Evolutionary conservation across 176 grass and related monocot species (phyloP).

Genomic region (barley (Hordeum vulgare)): MorexV3_pseudomolecules_assembly NC_058523.1:465159011-465159510

Average conservation of each 20-base stretch:
- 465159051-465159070: conserved; percentile 48
- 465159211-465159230: conserved; percentile 48
- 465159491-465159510: conserved; percentile 20
- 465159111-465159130: conserved; percentile 39
- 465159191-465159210: conserved; percentile 16
- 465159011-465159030: conserved; percentile 34
- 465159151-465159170: conserved; percentile 45
- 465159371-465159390: conserved; percentile 27
- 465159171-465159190: conserved; percentile 40
- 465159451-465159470: conserved; percentile 28
- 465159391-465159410: conserved; percentile 24
- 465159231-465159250: conserved; percentile 65
- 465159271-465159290: conserved; percentile 26
- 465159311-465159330: conserved; percentile 54
- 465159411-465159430: conserved; percentile 39
- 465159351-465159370: conserved; percentile 61
- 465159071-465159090: conserved; percentile 47
- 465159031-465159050: conserved; percentile 77
- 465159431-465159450: conserved; percentile 39
- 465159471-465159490: conserved; percentile 22
- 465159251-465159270: conserved; percentile 33
- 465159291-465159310: conserved; percentile 34
- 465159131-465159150: conserved; percentile 60
- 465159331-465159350: conserved; percentile 54
- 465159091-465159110: conserved; percentile 41